Evolutionary conservation across 176 grass and related monocot species (phyloP), one percentile per base, ranked within the genome.

Genomic region (Aegilops umbellulata): DNA sequence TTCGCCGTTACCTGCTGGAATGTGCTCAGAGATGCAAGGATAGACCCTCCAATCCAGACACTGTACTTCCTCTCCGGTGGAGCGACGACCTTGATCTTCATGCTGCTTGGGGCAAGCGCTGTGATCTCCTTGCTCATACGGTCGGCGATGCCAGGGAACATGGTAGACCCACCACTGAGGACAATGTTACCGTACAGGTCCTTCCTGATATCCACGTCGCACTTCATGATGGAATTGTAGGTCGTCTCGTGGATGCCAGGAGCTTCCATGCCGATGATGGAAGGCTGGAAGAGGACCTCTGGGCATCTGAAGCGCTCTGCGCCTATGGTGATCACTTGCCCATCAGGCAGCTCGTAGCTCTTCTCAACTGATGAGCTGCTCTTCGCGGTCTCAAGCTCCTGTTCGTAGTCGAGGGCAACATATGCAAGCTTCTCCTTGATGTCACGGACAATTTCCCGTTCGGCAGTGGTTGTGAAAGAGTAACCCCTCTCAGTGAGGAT

Each of bases 401-500:
- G 92, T 78, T 97, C 94, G 7, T 94, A 97, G 85, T 94, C 90
- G 0, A 97, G 92, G 0, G 94, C 89, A 2, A 97, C 76, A 13
- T 94, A 97, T 8, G 90, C 94, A 69, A 97, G 92, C 86, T 97
- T 97, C 81, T 97, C 94, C 84, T 97, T 97, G 76, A 97, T 97
- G 87, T 97, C 92, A 86, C 94, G 92, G 31, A 97, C 94, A 65
- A 97, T 97, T 97, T 97, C 94, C 67, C 94, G 89, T 85, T 97
- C 94, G 2, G 94, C 94, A 23, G 90, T 92, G 69, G 94, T 97
- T 20, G 94, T 97, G 88, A 97, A 94, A 16, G 94, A 89, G 88
- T 97, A 97, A 7, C 94, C 94, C 35, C 94, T 92, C 83, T 97
- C 94, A 1, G 94, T 97, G 30, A 97, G 84, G 80, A 97, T 94